A percentile compares a stretch with the other conserved stretches of the same genome.
phyloP scores from a whole-genome alignment of 306 rosid species.

The Mimosa bimucronata region DNA sequence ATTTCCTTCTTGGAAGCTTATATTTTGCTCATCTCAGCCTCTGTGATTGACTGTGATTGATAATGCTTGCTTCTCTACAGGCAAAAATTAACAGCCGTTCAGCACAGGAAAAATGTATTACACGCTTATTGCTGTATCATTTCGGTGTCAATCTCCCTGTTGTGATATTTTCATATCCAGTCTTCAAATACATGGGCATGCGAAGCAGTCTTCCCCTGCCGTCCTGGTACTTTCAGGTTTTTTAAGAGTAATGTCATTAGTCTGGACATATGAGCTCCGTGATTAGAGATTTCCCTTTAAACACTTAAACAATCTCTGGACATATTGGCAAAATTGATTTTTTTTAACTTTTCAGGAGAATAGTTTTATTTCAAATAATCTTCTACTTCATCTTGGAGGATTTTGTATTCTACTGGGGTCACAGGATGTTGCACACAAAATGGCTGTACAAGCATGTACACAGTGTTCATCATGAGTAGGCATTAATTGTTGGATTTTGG shows the following conservation, averaged over 20 bases:
- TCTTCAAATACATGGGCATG: constrained; percentile 94
- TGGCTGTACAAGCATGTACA: constrained; percentile 97
- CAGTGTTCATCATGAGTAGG: constrained; percentile 96
- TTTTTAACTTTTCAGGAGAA: constrained; percentile 66
- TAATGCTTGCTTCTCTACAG: constrained; percentile 54
- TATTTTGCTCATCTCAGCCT: background rate
- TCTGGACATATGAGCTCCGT: constrained; percentile 31
- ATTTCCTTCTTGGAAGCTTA: background rate
- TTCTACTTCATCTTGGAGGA: constrained; percentile 96
- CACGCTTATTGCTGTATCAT: constrained; percentile 82
- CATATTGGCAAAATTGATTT: constrained; percentile 13
- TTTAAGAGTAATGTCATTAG: constrained; percentile 43
- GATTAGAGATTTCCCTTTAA: constrained; percentile 2
- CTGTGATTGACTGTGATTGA: constrained; percentile 28
- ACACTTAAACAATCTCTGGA: no score
- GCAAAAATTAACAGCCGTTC: constrained; percentile 82
- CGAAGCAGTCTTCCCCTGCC: constrained; percentile 87
- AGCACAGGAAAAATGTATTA: constrained; percentile 91
- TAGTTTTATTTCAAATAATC: constrained; percentile 65
- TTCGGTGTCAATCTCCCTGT: constrained; percentile 92
- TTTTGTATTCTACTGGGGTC: constrained; percentile 97
- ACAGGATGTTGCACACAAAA: constrained; percentile 91
- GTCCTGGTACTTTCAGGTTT: constrained; percentile 95
- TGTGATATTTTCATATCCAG: constrained; percentile 81
- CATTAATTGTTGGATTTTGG: constrained; percentile 33